Base-by-base conservation (phyloP, 306 rosid species). In the Hippophae tibetana region DNA sequence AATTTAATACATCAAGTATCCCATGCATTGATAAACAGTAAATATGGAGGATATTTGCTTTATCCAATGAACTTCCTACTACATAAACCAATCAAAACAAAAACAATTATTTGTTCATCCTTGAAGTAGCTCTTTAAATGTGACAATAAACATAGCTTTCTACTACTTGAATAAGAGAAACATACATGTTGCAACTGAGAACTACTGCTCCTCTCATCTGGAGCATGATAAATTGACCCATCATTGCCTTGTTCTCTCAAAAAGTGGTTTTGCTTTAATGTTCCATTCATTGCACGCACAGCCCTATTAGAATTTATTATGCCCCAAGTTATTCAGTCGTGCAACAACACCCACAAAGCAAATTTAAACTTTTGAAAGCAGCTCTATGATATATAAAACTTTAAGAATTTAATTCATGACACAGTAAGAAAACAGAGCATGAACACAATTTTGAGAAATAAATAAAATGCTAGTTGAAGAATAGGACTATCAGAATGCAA, bases 231-330 rank as follows among this genome's bases (percentile, higher is more conserved):
- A 59, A 75, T 79, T 43, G 97, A 64, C 65, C 78, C 68, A 60
- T 71, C 86, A 56, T 81, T 95, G 38, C 78, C 86, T 50, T 74
- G 83, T 69, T 72, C 93, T 74, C 88, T 83, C 78, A 76, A 52
- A 11, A 78, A 80, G 66, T 96, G 93, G 72, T 88, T 85, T 78
- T 92, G 99, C 95, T 92, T 92, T 80, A 92, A 67, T 62, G 93
- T 92, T 75, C 88, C 99, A 74, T 80, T 88, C 99, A 93, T 93
- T 52, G 95, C 99, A 5, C 95, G 83, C 47, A 93, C 99, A 82
- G 99, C 97, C 95, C 99, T 93, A 61, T 74, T 13, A 46, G 13
- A 44, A 62, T 71, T 45, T 51, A 56, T 67, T 56, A 67, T 56
- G 73, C 58, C 50, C 58, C 8, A 60, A 68, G 73, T 74, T 73